Base-by-base conservation (phyloP, 352 stramenopile species). In the Blastocystis sp. region DNA sequence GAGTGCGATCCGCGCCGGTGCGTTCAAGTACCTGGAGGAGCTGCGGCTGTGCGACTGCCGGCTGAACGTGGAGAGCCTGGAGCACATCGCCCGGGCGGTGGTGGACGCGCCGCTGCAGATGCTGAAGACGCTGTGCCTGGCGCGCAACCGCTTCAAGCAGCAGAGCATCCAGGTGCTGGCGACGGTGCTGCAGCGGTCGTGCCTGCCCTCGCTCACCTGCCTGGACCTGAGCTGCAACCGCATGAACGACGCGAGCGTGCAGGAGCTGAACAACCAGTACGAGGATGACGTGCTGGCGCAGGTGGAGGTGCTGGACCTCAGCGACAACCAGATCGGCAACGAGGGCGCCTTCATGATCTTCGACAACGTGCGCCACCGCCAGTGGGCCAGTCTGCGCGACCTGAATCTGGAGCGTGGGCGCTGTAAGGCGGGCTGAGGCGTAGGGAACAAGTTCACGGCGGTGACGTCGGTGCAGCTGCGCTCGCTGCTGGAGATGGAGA, bases 271-370 rank as follows among this genome's bases (percentile, higher is more conserved):
- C 40, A 64, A 84, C 45, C 52, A 43, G 34, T 57, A 84, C 48
- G 34, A 43, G 1, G 74, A 84, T 42, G 52, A 84, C 17, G 74
- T 84, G 0, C 34, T 84, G 54, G 38, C 74, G 88, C 90, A 91
- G 59, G 89, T 93, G 43, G 91, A 93, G 76, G 89, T 91, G 42
- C 90, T 93, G 63, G 91, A 93, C 70, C 62, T 93, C 76, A 93
- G 91, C 74, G 90, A 92, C 61, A 93, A 93, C 80, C 90, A 90
- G 42, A 92, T 93, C 74, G 90, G 91, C 43, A 92, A 90, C 63
- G 90, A 91, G 6, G 91, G 92, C 65, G 87, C 91, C 52, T 93
- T 93, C 59, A 90, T 91, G 40, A 92, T 93, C 45, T 84, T 84
- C 45, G 74, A 84, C 57, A 84, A 69, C 48, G 57, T 84, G 11